These are phyloP conservation scores for Massospora cicadina DNA, from an alignment of 371 early-diverging fungal species.

Conservation along the genomic window DNA sequence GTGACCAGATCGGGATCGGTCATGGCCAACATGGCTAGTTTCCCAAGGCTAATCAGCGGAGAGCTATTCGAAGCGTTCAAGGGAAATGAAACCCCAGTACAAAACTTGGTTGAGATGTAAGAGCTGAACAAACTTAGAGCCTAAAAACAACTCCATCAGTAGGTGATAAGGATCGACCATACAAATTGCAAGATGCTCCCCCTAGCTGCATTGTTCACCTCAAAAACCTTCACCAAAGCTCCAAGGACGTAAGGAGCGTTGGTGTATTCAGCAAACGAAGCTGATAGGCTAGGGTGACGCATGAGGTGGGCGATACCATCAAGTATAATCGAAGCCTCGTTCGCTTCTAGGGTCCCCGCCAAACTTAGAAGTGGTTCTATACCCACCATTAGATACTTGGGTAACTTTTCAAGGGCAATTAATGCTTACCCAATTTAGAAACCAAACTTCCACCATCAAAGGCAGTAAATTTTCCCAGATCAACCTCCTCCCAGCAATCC, in stretches of 20 bases:
- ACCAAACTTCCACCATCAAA: not conserved
- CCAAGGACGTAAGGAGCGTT: not conserved
- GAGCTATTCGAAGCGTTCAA: not conserved
- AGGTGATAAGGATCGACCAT: not conserved
- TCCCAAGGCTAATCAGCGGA: not conserved
- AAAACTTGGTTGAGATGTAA: not conserved
- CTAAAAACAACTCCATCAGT: not conserved
- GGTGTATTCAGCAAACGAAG: not conserved
- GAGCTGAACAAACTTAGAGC: not conserved
- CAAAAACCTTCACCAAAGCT: not conserved
- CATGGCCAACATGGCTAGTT: not conserved
- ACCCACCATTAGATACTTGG: too few relatives aligned
- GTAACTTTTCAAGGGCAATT: not conserved
- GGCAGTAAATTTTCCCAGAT: not conserved
- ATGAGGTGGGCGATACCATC: not conserved
- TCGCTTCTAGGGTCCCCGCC: not conserved
- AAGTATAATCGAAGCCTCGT: not conserved
- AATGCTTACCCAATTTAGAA: not conserved
- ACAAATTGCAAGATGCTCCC: not conserved
- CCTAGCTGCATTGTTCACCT: not conserved
- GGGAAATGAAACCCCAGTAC: not conserved
- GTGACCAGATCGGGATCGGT: not conserved
- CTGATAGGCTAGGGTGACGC: not conserved
- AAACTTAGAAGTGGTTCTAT: not conserved
- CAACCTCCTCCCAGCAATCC: not conserved